Conservation (phyloP, 441 rosid species). For the Aquilaria agallochum region DNA sequence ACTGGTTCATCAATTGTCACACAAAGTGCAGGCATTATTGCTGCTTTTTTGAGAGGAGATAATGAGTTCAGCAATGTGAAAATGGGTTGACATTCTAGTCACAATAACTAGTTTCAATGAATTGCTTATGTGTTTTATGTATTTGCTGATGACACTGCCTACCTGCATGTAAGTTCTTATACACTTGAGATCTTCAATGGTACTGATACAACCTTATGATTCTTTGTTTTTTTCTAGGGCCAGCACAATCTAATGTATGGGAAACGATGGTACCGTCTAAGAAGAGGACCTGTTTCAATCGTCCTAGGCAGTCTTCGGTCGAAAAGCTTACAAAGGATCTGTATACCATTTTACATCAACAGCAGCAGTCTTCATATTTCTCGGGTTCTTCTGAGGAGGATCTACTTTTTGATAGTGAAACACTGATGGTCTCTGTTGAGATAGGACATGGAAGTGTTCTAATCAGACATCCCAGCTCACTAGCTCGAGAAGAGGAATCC, state of each 20-base stretch:
- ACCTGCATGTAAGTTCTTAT: slow-evolving; percentile 2
- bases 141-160: too few species aligned
- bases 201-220: slow-evolving; percentile 7
- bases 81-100: too few species aligned
- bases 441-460: slow-evolving; percentile 98
- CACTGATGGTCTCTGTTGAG: slow-evolving; percentile 96
- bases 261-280: slow-evolving; percentile 82
- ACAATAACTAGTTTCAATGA: too few species aligned
- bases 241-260: slow-evolving; percentile 85
- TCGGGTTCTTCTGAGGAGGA: slow-evolving; percentile 92
- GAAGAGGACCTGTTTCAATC: slow-evolving; percentile 86
- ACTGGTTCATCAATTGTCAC: too few species aligned
- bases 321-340: slow-evolving; percentile 93
- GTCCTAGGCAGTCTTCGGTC: slow-evolving; percentile 80
- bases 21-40: too few species aligned
- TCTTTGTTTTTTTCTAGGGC: slow-evolving; percentile 45
- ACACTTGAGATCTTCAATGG: not conserved
- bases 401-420: slow-evolving; percentile 84
- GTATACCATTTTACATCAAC: slow-evolving; percentile 75
- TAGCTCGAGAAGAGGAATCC: slow-evolving; percentile 95
- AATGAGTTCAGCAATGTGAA: too few species aligned
- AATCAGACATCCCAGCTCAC: slow-evolving; percentile 75
- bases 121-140: too few species aligned
- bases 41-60: too few species aligned
- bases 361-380: slow-evolving; percentile 63